Percentiles rank a stretch among this genome's conserved stretches.
phyloP scores from a whole-genome alignment of 2,329 filamentous ascomycete genomes.

The Colletotrichum scovillei region DNA sequence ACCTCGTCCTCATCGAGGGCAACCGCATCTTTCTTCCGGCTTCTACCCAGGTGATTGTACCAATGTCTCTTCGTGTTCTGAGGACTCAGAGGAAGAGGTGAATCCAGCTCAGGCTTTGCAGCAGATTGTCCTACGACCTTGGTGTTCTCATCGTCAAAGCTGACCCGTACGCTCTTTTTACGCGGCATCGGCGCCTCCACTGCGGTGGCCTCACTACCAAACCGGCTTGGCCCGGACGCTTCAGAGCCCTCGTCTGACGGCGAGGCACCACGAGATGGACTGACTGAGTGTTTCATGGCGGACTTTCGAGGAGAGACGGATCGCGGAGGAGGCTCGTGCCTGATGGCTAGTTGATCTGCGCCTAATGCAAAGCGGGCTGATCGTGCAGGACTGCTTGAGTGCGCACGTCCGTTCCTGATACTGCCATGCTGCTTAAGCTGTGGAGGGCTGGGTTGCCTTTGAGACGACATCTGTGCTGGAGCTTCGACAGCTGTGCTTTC shows the following conservation, averaged over 20 bases:
- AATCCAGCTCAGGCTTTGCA: slow-evolving; percentile 49
- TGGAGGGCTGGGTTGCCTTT: slow-evolving; percentile 19
- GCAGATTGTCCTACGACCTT: slow-evolving; percentile 63
- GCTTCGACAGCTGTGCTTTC: slow-evolving; percentile 28
- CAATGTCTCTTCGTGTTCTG: slow-evolving; percentile 54
- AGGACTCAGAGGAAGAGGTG: slow-evolving; percentile 52
- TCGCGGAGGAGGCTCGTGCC: slow-evolving; percentile 76
- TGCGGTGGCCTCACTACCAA: slow-evolving; percentile 40
- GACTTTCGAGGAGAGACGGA: slow-evolving; percentile 83
- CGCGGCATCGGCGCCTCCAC: slow-evolving; percentile 52
- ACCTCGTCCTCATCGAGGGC: slow-evolving; percentile 70
- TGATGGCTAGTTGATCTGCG: slow-evolving; percentile 65
- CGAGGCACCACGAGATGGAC: slow-evolving; percentile 64
- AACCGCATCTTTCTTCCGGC: slow-evolving; percentile 61
- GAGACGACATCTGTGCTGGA: slow-evolving; percentile 9
- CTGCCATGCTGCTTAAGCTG: slow-evolving; percentile 28
- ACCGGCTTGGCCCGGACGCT: slow-evolving; percentile 46
- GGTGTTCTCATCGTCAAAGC: slow-evolving; percentile 78
- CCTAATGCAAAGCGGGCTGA: slow-evolving; percentile 74
- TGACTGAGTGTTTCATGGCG: slow-evolving; percentile 73
- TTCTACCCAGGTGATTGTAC: slow-evolving; percentile 59
- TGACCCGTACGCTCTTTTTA: slow-evolving; percentile 79
- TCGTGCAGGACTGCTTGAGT: slow-evolving; percentile 72
- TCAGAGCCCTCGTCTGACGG: slow-evolving; percentile 63
- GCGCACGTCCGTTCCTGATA: slow-evolving; percentile 48